Base-by-base conservation (phyloP, 805 yeast genomes). In the Candida loeiensis region DNA sequence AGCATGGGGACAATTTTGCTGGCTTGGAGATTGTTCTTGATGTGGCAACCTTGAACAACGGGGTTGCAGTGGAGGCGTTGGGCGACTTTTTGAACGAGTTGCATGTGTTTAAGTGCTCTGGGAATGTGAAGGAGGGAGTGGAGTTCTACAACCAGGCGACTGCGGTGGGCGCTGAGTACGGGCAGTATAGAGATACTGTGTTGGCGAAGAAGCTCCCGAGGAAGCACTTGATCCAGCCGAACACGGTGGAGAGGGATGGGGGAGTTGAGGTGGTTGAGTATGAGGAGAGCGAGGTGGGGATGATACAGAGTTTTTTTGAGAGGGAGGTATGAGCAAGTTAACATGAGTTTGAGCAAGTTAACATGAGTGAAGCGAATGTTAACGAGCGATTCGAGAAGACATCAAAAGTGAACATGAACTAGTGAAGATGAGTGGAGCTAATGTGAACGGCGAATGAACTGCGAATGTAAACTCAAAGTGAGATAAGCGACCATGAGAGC, bases 161-260 rank as follows among this genome's bases (percentile, higher is more conserved):
- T n/a, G 69, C 74, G 2, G 88, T 83, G 29, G 73, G 79, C 6
- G 71, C 66, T 11, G 85, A 83, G 13, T 64, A 82, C 40, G 77
- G 85, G 18, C 63, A 71, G 46, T 83, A 73, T 56, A 76, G 95
- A 64, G 82, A 79, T 39, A 67, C 74, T 26, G 88, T 88, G 11
- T 64, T 88, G 45, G 64, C 67, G 33, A 82, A 85, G 58, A 85
- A 86, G 63, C 70, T 82, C 50, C 95, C 96, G 46, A 77, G 96
- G 60, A 82, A 80, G 60, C 95, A 86, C 58, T 76, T 82, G 49
- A 79, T 88, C 42, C 96, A 88, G 63, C 86, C 89, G 19, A 88
- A 88, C 62, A 83, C 95, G 6, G 50, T 64, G 18, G 46, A 77
- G 33, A 49, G 56, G 11, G 66, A 54, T 7, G 72, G 61, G 4